Evolutionary conservation across 176 grass and related monocot species (phyloP), one percentile per base, ranked within the genome.

Genomic region (Phoenix dactylifera): DNA sequence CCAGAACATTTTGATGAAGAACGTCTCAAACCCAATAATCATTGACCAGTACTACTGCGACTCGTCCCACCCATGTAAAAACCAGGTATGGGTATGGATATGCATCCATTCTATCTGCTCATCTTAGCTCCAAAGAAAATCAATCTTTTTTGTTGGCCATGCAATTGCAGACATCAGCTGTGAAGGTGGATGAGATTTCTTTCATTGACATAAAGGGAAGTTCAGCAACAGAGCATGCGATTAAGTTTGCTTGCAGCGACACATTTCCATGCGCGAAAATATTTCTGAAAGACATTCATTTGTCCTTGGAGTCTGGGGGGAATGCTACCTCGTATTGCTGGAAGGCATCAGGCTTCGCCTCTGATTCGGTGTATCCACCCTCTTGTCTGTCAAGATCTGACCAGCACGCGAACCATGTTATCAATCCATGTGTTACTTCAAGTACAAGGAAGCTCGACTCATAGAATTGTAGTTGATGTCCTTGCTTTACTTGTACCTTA

Each of bases 41-140:
- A 67, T 90, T 54, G 72, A 90, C 70, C 87, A 90, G 72, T 90
- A 74, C 26, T 90, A 90, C 72, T 90, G 87, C 55, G 87, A 90
- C 69, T 83, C 84, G 29, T 16, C 64, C 0, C 60, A 53, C 0
- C 79, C 78, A 3, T 90, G 87, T 32, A 51, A 73, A 5, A 90
- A 90, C 60, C 87, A 90, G 85, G 85, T 79, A 66, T 32, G 15
- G 3, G 20, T 20, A 20, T 20, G 20, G 20, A 0, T 20, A 20
- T 44, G 12, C 9, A 7, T 44, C 35, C 9, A 12, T 7, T 12
- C 35, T 14, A 9, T 44, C 35, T 44, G 35, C 35, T 44, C 1
- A 9, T 44, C 35, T 14, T 12, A 44, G 35, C 9, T 2, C 35
- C 35, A 44, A 44, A 44, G 35, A 44, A 44, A 44, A 44, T 44